Conservation (phyloP, 2,329 filamentous ascomycete species). For the Lachnellula subtilissima region DNA sequence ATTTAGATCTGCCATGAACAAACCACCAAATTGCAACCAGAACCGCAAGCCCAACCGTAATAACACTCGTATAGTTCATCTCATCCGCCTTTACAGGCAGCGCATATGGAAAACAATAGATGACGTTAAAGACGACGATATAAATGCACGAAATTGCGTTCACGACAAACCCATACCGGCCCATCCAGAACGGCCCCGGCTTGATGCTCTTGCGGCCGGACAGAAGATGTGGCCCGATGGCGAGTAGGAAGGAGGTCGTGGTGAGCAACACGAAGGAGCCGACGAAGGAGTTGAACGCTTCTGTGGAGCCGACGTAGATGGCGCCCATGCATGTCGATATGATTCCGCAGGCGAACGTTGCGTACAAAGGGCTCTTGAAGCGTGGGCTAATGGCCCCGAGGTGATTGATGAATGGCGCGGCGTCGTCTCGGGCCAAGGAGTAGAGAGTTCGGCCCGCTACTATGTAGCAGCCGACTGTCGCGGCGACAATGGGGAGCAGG, state of each 20-base stretch:
- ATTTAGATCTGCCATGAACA: conserved; percentile 18
- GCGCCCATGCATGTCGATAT: conserved; percentile 53
- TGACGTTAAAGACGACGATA: conserved; percentile 56
- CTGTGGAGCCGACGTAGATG: conserved; percentile 49
- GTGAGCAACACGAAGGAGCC: conserved; percentile 53
- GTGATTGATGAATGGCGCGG: conserved; percentile 47
- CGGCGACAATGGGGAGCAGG: conserved; percentile 47
- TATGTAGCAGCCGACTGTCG: conserved; percentile 52
- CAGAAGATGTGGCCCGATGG: conserved; percentile 53
- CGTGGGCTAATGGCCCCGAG: conserved; percentile 42
- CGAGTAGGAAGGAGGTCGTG: conserved; percentile 55
- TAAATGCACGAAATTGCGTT: conserved; percentile 51
- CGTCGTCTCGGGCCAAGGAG: conserved; percentile 54
- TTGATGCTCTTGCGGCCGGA: conserved; percentile 34
- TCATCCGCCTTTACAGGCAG: conserved; percentile 40
- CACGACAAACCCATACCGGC: conserved; percentile 43
- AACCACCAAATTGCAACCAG: conserved; percentile 41
- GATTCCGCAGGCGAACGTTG: conserved; percentile 46
- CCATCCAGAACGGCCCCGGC: conserved; percentile 56
- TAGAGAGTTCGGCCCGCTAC: conserved; percentile 59
- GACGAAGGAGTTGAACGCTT: conserved; percentile 64
- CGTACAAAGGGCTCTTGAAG: conserved; percentile 49
- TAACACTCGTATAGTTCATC: conserved; percentile 50
- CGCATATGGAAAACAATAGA: conserved; percentile 56
- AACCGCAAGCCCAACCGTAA: conserved; percentile 39